Evolutionary conservation across 345 rosid species (phyloP).

Genomic region (Eucalyptus erythrocorys): DNA sequence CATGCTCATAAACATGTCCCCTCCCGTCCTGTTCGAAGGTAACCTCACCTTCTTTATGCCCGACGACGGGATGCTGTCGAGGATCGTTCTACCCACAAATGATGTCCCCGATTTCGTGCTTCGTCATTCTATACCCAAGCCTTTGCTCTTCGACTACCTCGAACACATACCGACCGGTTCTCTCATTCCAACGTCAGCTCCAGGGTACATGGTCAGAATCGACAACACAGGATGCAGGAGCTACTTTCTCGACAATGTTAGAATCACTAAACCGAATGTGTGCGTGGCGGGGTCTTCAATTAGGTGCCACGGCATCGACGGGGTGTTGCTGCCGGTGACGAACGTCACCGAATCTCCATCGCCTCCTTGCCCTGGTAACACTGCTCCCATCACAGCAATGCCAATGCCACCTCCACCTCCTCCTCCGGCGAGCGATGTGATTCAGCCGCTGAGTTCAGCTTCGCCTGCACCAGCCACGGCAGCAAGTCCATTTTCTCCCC

Average conservation of each 20-base stretch:
- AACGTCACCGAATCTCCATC: not conserved
- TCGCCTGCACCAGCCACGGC: not conserved
- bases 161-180: slow-evolving; percentile 49
- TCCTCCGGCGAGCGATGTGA: not conserved
- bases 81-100: slow-evolving; percentile 3
- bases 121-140: slow-evolving; percentile 65
- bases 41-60: slow-evolving; percentile 82
- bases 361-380: slow-evolving; percentile 11
- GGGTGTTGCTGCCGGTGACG: slow-evolving; percentile 14
- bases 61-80: slow-evolving; percentile 38
- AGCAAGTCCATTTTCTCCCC: not conserved
- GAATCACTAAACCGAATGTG: slow-evolving; percentile 42
- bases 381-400: not conserved
- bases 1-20: slow-evolving; percentile 59
- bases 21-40: not conserved
- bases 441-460: not conserved
- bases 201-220: slow-evolving; percentile 31
- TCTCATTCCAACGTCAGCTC: slow-evolving; percentile 33
- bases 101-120: slow-evolving; percentile 41
- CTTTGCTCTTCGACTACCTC: slow-evolving; percentile 56
- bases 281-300: slow-evolving; percentile 51
- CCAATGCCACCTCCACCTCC: not conserved
- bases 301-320: slow-evolving; percentile 70
- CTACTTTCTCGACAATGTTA: slow-evolving; percentile 50
- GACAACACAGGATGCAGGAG: slow-evolving; percentile 37